Percentiles rank a stretch among this genome's conserved stretches.
phyloP scores from a whole-genome alignment of 2,329 filamentous ascomycete genomes.

The Exserohilum turcica region DNA sequence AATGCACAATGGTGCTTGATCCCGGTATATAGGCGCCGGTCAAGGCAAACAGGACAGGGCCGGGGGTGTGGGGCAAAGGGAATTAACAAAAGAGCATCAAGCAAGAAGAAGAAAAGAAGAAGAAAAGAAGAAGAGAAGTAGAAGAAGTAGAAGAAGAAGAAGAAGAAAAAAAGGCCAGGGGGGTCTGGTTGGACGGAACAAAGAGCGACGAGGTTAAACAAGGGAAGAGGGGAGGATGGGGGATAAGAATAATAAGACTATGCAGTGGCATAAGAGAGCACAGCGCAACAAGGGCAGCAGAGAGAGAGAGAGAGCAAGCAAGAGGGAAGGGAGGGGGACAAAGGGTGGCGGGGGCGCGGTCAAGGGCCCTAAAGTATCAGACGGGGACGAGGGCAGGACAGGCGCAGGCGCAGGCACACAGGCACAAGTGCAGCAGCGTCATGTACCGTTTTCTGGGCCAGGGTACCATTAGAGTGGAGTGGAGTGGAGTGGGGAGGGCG shows the following conservation, averaged over 20 bases:
- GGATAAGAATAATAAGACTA: conserved; percentile 1
- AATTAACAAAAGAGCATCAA: conserved; percentile 17
- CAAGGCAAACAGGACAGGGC: background rate
- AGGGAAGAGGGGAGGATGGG: background rate
- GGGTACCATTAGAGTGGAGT: background rate
- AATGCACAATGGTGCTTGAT: background rate
- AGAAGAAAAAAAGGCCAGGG: conserved; percentile 18
- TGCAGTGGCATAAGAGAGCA: background rate
- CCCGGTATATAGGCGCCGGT: conserved; percentile 7
- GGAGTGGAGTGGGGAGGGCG: conserved; percentile 7
- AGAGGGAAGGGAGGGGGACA: too few species aligned
- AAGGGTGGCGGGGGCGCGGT: background rate
- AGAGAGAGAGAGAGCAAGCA: too few species aligned
- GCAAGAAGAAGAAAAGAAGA: conserved; percentile 8
- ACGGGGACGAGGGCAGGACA: too few species aligned
- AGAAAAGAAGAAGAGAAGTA: conserved; percentile 9
- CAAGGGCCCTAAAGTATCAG: too few species aligned
- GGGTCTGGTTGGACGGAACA: conserved; percentile 17
- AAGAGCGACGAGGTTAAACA: conserved; percentile 35
- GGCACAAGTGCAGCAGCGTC: background rate
- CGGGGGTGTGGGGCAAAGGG: too few species aligned
- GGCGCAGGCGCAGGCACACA: background rate
- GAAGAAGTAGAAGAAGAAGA: conserved; percentile 14
- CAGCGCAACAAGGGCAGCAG: too few species aligned
- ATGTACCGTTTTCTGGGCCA: background rate